A percentile compares a stretch with the other conserved stretches of the same genome.
Conservation (phyloP, 345 rosid genomes). For the Eucalyptus caleyi region DNA sequence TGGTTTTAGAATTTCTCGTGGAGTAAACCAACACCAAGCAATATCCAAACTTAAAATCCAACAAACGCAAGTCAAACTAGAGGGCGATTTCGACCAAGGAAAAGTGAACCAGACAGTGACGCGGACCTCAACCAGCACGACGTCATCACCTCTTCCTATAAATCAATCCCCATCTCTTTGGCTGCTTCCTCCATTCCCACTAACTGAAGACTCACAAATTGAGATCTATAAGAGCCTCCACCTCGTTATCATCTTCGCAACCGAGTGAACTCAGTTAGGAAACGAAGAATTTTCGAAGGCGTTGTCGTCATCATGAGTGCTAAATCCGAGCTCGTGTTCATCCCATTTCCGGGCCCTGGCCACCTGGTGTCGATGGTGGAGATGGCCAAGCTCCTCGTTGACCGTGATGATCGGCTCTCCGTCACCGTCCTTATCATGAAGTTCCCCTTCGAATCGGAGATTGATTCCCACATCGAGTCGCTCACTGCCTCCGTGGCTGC, state of each 20-base stretch:
- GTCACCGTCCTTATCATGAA: slow-evolving; percentile 29
- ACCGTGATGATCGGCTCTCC: slow-evolving; percentile 24
- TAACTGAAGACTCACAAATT: too few species aligned
- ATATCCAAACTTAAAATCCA: too few species aligned
- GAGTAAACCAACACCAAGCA: too few species aligned
- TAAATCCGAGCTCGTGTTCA: not conserved
- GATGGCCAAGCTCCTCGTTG: slow-evolving; percentile 23
- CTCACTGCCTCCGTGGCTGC: too few species aligned
- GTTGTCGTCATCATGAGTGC: not conserved
- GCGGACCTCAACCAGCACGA: not conserved
- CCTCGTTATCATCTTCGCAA: not conserved
- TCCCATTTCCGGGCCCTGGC: slow-evolving; percentile 14
- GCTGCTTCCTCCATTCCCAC: not conserved
- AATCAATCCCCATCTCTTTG: not conserved
- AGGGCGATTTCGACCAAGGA: too few species aligned
- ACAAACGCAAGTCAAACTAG: too few species aligned
- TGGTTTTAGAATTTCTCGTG: too few species aligned
- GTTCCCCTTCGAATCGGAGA: not conserved
- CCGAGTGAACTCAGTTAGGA: not conserved
- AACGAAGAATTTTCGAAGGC: not conserved
- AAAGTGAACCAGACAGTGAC: not conserved
- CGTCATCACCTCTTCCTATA: not conserved
- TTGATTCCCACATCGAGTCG: too few species aligned
- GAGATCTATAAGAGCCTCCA: not conserved
- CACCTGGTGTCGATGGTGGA: slow-evolving; percentile 29